phyloP scores from a whole-genome alignment of 78 protist genomes.

The Anaeramoeba flamelloides region DNA sequence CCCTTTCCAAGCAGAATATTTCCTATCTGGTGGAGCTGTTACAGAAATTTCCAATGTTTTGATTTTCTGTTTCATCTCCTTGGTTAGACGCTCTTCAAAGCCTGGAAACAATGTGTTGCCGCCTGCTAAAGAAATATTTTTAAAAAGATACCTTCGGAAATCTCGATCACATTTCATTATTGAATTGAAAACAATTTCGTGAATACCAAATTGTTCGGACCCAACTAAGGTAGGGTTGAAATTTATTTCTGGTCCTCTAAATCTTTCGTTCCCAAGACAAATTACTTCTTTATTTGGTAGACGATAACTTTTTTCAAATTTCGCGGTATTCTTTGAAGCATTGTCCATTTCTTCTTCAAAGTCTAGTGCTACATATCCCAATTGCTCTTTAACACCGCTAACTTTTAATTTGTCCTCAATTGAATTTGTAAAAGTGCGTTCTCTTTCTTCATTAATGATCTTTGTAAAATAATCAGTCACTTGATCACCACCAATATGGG shows the following conservation, averaged over 20 bases:
- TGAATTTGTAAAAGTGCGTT: no score
- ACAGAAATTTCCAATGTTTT: background rate
- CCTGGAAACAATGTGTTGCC: background rate
- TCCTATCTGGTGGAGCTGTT: background rate
- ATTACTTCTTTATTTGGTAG: background rate
- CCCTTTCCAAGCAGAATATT: background rate
- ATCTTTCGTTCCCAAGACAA: background rate
- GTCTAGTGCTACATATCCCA: background rate
- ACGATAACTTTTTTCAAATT: background rate
- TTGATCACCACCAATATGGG: background rate
- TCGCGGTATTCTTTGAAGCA: background rate
- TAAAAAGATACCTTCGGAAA: background rate
- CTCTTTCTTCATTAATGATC: background rate
- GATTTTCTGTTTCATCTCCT: background rate
- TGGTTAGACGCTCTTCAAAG: background rate
- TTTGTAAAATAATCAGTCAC: background rate
- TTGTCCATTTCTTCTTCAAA: background rate
- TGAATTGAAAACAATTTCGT: background rate
- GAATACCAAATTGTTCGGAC: background rate
- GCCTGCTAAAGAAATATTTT: background rate
- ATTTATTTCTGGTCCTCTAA: background rate
- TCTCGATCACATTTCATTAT: background rate
- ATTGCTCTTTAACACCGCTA: background rate
- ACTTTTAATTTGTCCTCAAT: no score
- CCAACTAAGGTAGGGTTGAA: background rate